Base-by-base conservation (phyloP, 1,284 basidiomycete species). In the Austroboletus novae-zelandiae region DNA sequence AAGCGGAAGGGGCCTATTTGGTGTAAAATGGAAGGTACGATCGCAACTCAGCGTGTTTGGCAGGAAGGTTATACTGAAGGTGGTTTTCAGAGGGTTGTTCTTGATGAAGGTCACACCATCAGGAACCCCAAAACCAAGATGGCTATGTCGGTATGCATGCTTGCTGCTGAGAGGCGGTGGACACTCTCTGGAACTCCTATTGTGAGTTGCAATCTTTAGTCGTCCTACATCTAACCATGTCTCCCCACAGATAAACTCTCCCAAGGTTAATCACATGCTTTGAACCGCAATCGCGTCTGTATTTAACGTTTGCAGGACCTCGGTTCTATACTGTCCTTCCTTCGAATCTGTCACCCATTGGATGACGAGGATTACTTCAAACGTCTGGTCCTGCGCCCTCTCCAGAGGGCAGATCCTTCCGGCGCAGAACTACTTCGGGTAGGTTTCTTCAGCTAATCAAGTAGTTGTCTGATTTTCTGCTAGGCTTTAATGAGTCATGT, bases 51-150 rank as follows among this genome's bases (percentile, higher is more conserved):
- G 25, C 4, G 25, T 27, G 25, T 27, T 27, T 27, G 25, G 4
- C 23, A 34, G 8, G 35, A 11, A 48, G 20, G 37, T 50, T 51
- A 8, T 51, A 17, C 20, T 39, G 18, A 32, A 27, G 5, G 3
- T 42, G 23, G 2, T 27, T 43, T 13, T 25, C 54, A 89, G 83
- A 77, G 94, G 53, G 67, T 94, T 34, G 82, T 96, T 30, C 74
- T 95, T 3, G 94, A 96, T 56, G 93, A 96, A 69, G 94, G 90
- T 0, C 93, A 96, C 61, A 84, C 69, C 17, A 86, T 95, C 55
- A 84, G 91, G 48, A 96, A 95, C 61, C 81, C 88, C 1, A 86
- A 79, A 64, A 91, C 93, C 0, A 91, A 91, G 71, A 90, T 89
- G 81, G 81, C 89, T 0, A 77, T 80, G 57, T 86, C 87, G 0